phyloP scores from a whole-genome alignment of 495 filamentous ascomycete species.

The Cenococcum geophilum region DNA sequence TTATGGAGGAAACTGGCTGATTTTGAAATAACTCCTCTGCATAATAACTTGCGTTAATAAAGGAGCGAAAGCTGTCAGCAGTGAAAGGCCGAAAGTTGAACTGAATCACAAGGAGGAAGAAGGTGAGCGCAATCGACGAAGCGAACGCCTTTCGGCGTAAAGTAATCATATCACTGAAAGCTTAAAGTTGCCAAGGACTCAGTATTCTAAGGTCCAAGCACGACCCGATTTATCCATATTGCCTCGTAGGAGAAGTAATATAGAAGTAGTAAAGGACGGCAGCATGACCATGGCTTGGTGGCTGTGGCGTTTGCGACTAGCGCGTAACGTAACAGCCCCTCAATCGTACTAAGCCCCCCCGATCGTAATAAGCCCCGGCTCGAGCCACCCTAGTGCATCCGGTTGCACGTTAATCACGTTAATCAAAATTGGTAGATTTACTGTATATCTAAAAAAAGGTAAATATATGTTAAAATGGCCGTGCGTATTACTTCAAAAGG shows the following conservation, averaged over 20 bases:
- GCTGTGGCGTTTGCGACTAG: too few species aligned
- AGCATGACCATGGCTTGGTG: too few species aligned
- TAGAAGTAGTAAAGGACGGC: too few species aligned
- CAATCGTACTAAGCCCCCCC: too few species aligned
- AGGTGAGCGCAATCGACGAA: not conserved
- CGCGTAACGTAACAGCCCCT: too few species aligned
- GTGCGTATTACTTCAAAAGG: too few species aligned
- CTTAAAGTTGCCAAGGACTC: slow-evolving; percentile 2
- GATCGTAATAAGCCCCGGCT: too few species aligned
- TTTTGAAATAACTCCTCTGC: slow-evolving; percentile 2
- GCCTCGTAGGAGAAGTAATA: not conserved
- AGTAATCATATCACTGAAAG: slow-evolving; percentile 2
- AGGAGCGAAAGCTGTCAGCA: slow-evolving; percentile 1
- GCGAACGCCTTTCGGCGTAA: slow-evolving; percentile 3
- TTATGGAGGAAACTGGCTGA: not conserved
- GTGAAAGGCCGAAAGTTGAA: slow-evolving; percentile 3
- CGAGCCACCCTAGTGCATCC: too few species aligned
- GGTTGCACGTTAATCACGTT: too few species aligned
- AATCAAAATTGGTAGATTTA: too few species aligned
- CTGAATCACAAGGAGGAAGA: slow-evolving; percentile 3
- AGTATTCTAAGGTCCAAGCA: not conserved
- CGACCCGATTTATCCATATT: not conserved
- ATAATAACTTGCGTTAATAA: slow-evolving; percentile 2
- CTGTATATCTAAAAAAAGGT: too few species aligned
- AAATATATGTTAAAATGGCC: too few species aligned